Conservation (phyloP, 2,329 filamentous ascomycete genomes). For the Penicillium brevicompactum region DNA sequence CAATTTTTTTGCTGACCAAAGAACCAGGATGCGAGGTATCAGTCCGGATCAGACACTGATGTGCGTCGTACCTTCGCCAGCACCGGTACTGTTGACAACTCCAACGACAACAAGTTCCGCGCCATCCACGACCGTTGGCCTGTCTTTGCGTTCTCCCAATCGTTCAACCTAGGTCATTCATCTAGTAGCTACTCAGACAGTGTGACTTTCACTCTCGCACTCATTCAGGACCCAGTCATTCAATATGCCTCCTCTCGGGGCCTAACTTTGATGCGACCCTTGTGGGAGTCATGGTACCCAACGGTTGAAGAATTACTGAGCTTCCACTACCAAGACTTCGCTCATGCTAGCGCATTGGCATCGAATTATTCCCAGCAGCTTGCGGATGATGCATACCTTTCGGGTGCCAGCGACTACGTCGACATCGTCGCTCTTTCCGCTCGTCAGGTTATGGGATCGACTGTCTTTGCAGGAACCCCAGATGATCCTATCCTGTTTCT, state of each 20-base stretch:
- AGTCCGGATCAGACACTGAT: slow-evolving; percentile 67
- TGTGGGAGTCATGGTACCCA: slow-evolving; percentile 77
- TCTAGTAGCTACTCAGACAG: slow-evolving; percentile 49
- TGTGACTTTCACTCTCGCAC: slow-evolving; percentile 73
- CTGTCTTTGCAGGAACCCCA: slow-evolving; percentile 71
- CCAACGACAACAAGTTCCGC: slow-evolving; percentile 67
- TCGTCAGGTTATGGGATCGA: slow-evolving; percentile 78
- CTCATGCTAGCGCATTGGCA: slow-evolving; percentile 64
- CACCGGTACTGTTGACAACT: slow-evolving; percentile 66
- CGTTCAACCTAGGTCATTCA: slow-evolving; percentile 56
- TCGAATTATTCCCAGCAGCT: slow-evolving; percentile 74
- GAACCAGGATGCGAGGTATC: slow-evolving; percentile 61
- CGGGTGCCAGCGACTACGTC: slow-evolving; percentile 73
- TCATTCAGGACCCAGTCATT: slow-evolving; percentile 76
- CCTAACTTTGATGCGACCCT: slow-evolving; percentile 73
- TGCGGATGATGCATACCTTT: slow-evolving; percentile 69
- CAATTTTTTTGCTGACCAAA: slow-evolving; percentile 14
- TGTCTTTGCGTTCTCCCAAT: slow-evolving; percentile 76
- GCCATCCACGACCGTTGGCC: slow-evolving; percentile 76
- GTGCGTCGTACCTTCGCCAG: slow-evolving; percentile 71
- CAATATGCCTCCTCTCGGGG: slow-evolving; percentile 78
- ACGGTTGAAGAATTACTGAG: slow-evolving; percentile 64
- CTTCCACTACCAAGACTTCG: slow-evolving; percentile 77
- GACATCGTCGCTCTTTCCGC: slow-evolving; percentile 78
- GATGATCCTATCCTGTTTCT: slow-evolving; percentile 74